A percentile compares a stretch with the other conserved stretches of the same genome.
phyloP scores from a whole-genome alignment of 306 rosid species.

The Quercus agrifolia region DNA sequence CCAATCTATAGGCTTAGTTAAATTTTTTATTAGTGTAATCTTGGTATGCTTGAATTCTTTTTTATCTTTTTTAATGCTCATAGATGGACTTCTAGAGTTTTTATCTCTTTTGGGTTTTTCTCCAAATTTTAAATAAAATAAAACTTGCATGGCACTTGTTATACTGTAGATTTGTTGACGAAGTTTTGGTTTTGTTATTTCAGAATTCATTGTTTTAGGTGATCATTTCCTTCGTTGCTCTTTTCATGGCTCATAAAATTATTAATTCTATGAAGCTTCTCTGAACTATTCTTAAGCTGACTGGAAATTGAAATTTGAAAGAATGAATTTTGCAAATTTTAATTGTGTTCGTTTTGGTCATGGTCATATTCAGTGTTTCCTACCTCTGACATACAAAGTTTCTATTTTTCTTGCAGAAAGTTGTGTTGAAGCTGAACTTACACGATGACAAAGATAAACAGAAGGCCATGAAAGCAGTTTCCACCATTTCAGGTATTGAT shows the following conservation, averaged over 20 bases:
- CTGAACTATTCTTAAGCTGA: not conserved
- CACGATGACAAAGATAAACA: slow-evolving; percentile 69
- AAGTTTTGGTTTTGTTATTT: not conserved
- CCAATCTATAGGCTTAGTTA: not conserved
- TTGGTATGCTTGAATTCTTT: slow-evolving; percentile 16
- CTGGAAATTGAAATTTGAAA: not conserved
- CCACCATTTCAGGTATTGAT: slow-evolving; percentile 47
- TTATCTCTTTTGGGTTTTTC: not conserved
- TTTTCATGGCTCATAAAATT: not conserved
- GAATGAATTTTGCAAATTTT: not conserved
- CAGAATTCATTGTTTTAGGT: not conserved
- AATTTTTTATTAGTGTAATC: slow-evolving; percentile 15
- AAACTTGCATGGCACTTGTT: not conserved
- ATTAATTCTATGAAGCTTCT: not conserved
- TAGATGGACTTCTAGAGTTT: not conserved
- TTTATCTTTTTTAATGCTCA: not conserved
- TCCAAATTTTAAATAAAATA: not conserved
- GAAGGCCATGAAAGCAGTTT: slow-evolving; percentile 73
- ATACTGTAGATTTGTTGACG: not conserved
- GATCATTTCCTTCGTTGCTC: not conserved
- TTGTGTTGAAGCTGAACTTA: slow-evolving; percentile 69
- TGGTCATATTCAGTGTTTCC: not conserved
- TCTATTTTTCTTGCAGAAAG: slow-evolving; percentile 45
- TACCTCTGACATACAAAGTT: not conserved
- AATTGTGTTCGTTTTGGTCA: not conserved